A percentile compares a stretch with the other conserved stretches of the same genome.
Conservation (phyloP, 371 early-diverging fungal genomes). For the Mortierella sp. region DNA sequence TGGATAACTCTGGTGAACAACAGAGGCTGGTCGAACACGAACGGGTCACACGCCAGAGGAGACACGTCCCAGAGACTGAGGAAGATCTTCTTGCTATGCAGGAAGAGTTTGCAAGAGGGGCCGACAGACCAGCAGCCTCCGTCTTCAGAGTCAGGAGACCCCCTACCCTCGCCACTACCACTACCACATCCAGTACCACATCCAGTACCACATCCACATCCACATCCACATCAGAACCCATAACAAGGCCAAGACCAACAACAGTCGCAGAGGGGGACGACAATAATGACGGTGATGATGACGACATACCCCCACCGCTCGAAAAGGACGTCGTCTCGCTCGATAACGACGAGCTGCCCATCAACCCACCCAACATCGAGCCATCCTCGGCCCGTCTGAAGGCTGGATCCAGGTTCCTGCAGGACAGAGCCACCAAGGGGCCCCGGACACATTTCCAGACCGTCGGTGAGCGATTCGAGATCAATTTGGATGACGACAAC, state of each 20-base stretch:
- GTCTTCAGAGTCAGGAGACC: slow-evolving; percentile 57
- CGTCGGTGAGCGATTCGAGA: slow-evolving; percentile 43
- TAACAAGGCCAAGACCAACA: slow-evolving; percentile 35
- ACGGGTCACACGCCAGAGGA: slow-evolving; percentile 32
- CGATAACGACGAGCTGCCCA: slow-evolving; percentile 52
- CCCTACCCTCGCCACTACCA: slow-evolving; percentile 22
- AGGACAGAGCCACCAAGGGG: slow-evolving; percentile 41
- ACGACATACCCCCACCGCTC: slow-evolving; percentile 51
- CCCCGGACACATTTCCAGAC: slow-evolving; percentile 50
- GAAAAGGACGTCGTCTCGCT: slow-evolving; percentile 52
- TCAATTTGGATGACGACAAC: slow-evolving; percentile 36
- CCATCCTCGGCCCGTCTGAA: slow-evolving; percentile 20
- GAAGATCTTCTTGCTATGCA: slow-evolving; percentile 74
- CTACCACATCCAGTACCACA: too few relatives aligned
- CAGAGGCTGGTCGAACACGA: slow-evolving; percentile 32
- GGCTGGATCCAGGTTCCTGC: slow-evolving; percentile 40
- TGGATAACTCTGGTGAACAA: slow-evolving; percentile 13
- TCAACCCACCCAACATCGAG: slow-evolving; percentile 19
- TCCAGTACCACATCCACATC: neutral
- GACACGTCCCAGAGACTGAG: slow-evolving; percentile 56
- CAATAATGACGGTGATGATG: slow-evolving; percentile 24
- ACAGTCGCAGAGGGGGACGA: slow-evolving; percentile 33
- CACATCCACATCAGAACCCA: neutral
- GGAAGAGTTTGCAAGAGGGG: slow-evolving; percentile 64
- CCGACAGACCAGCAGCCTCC: slow-evolving; percentile 63